Evolutionary conservation across 2,329 filamentous ascomycete genomes (phyloP), one percentile per base, ranked within the genome.

Genomic region (Parasarocladium wereldwijsianum): DNA sequence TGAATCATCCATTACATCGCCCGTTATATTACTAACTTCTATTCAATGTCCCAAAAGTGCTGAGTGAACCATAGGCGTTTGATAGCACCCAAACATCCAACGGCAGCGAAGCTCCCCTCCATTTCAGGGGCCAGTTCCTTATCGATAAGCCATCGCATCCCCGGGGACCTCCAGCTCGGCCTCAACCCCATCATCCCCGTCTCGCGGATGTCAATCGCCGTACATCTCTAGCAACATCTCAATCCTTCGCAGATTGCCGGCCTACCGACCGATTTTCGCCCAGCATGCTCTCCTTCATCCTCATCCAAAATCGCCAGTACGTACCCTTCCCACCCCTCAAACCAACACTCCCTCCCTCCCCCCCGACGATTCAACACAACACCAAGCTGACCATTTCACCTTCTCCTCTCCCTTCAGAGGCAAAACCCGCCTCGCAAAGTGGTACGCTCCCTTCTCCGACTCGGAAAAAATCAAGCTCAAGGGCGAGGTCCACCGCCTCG

Each of bases 401-500:
- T n/a, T n/a, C n/a, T 21, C 19, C 19, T 21, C 19, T 27, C 28
- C 17, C 18, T 31, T 22, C 41, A 94, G 87, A 70, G 90, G 90
- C 60, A 98, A 98, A 65, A 98, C 90, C 44, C 81, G 90, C 45
- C 70, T 98, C 40, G 90, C 90, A 40, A 98, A 98, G 63, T 98
- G 87, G 87, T 98, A 98, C 65, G 83, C 81, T 42, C 87, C 90
- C 37, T 98, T 94, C 64, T 92, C 76, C 58, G 90, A 98, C 65
- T 87, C 96, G 55, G 85, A 98, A 55, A 98, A 98, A 65, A 83
- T 98, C 55, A 94, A 93, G 61, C 68, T 98, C 46, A 98, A 98
- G 59, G 90, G 90, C 68, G 90, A 98, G 64, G 82, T 96, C 45
- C 90, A 98, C 66, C 86, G 90, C 38, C 84, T 98, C 43, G 87